Evolutionary conservation across 2,329 filamentous ascomycete species (phyloP), one percentile per base, ranked within the genome.

Genomic region (Alternaria gansuensis): DNA sequence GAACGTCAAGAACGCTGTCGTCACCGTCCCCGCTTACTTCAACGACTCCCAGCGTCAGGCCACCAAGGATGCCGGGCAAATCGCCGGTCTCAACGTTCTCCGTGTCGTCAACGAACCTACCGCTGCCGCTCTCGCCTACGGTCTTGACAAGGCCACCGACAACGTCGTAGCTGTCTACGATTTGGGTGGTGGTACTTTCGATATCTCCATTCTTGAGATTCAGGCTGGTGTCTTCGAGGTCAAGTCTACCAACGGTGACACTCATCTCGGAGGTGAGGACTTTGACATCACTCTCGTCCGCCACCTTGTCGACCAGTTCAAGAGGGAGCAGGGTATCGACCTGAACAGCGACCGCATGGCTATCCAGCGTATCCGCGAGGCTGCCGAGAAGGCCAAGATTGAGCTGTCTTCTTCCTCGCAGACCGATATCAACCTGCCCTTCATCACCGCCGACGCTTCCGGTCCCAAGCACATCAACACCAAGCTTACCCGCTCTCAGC

Each of bases 381-480:
- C 93, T 71, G 93, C 93, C 71, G 94, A 98, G 87, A 97, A 97
- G 89, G 94, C 94, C 78, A 98, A 98, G 92, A 97, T 97, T 75
- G 94, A 97, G 84, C 85, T 98, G 70, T 98, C 94, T 11, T 97
- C 93, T 33, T 93, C 93, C 58, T 87, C 93, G 70, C 92, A 96
- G 81, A 98, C 94, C 70, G 94, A 97, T 77, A 97, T 98, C 83
- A 97, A 96, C 86, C 88, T 98, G 77, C 94, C 94, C 69, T 98
- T 98, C 88, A 97, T 98, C 82, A 97, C 93, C 79, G 94, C 94
- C 74, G 93, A 97, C 78, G 87, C 93, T 63, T 95, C 91, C 59
- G 95, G 94, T 73, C 94, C 94, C 70, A 97, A 97, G 88, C 94
- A 98, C 87, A 97, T 98, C 83, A 97, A 97, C 88, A 85, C 86